These are phyloP conservation scores for Scheffersomyces ergatensis DNA, from an alignment of 805 yeast genomes.

Conservation along the genomic window DNA sequence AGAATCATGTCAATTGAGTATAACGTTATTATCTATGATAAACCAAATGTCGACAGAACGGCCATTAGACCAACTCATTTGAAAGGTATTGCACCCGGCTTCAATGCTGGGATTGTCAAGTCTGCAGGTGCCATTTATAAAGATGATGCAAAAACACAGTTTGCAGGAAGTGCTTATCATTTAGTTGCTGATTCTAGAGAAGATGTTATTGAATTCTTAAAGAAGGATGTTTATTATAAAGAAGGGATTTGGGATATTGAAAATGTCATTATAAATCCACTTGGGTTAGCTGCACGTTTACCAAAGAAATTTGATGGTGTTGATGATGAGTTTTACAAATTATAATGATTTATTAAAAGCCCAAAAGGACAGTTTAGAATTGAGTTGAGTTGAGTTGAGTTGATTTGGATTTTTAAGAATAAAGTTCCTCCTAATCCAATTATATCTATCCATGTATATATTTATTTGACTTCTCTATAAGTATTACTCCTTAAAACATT, in stretches of 20 bases:
- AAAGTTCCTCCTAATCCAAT: too few species aligned
- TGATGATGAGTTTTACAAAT: constrained; percentile 14
- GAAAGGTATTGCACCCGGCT: constrained; percentile 23
- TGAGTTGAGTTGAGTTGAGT: too few species aligned
- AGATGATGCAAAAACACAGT: constrained; percentile 43
- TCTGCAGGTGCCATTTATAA: constrained; percentile 43
- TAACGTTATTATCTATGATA: constrained; percentile 68
- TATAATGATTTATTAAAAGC: too few species aligned
- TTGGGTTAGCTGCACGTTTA: constrained; percentile 32
- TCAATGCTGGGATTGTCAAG: constrained; percentile 36
- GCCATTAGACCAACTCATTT: constrained; percentile 51
- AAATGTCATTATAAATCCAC: constrained; percentile 56
- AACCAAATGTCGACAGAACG: constrained; percentile 60
- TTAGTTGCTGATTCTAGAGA: constrained; percentile 63
- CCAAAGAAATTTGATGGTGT: constrained; percentile 36
- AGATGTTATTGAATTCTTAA: constrained; percentile 62
- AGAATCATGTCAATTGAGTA: constrained; percentile 45
- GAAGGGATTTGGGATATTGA: constrained; percentile 77
- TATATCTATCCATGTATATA: too few species aligned
- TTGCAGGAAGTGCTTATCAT: constrained; percentile 69
- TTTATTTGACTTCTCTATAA: too few species aligned
- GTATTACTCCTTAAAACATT: too few species aligned
- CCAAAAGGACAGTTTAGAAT: too few species aligned
- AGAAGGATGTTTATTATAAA: constrained; percentile 59
- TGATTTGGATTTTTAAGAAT: too few species aligned